Evolutionary conservation across 192 early-diverging fungal species (phyloP), one percentile per base, ranked within the genome.

Genomic region (Coemansia sp.): DNA sequence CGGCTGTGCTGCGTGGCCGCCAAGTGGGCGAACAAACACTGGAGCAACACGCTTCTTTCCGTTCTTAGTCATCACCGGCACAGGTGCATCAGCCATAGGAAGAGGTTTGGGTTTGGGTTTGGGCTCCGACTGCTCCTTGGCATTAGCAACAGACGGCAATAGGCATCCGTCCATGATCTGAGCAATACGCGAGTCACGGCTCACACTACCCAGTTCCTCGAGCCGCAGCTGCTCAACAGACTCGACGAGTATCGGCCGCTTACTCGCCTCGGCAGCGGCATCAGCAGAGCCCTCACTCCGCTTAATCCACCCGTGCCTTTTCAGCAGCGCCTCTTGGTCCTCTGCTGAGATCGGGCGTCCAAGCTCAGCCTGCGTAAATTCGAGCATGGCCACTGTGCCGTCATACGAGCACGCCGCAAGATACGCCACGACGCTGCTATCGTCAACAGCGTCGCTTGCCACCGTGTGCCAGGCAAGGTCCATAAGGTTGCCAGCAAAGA

Each of bases 341-440:
- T 89, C 88, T 0, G 78, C 70, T 2, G 89, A 64, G 0, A 92
- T 76, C 36, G 90, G 87, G 7, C 73, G 72, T 6, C 92, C 92
- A 16, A 98, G 77, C 73, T 94, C 93, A 13, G 79, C 85, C 24
- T 83, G 75, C 11, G 76, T 84, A 66, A 97, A 94, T 50, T 87
- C 86, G 4, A 97, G 60, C n/a, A 91, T 76, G 1, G 88, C 90
- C 5, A 95, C 88, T 0, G 93, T 90, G 8, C 97, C 97, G 81
- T 97, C 95, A 71, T 96, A 92, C 10, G 96, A 97, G 70, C 93
- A 95, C 6, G 93, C 93, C 47, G 91, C 89, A 41, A 98, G 74
- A n/a, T 38, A 39, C n/a, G 80, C 80, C 7, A 81, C 66, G 0
- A 29, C 12, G 40, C 62, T 34, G 11, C 47, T 58, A 12, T 52